Evolutionary conservation across 2,329 filamentous ascomycete species (phyloP).

Genomic region (Botryotinia convoluta): DNA sequence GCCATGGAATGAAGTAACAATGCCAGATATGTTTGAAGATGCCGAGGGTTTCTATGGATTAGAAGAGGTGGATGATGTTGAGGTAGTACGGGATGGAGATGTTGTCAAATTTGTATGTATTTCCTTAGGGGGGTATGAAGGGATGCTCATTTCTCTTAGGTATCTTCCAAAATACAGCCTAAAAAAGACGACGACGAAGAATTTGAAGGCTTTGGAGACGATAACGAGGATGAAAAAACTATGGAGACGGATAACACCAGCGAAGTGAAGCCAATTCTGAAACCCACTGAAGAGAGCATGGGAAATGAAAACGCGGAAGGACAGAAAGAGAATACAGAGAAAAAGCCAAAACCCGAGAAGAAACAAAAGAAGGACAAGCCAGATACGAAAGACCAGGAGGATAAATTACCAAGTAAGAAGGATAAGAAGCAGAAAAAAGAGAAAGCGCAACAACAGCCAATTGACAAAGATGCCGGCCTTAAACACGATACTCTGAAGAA

Average conservation of each 20-base stretch:
- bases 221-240: conserved; percentile 41
- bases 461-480: conserved; percentile 27
- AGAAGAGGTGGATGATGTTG: conserved; percentile 88
- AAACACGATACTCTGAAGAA: conserved; percentile 31
- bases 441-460: conserved; percentile 32
- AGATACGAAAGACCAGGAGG: conserved; percentile 29
- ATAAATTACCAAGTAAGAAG: conserved; percentile 28
- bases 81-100: conserved; percentile 68
- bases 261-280: conserved; percentile 30
- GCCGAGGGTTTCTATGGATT: conserved; percentile 92
- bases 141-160: conserved; percentile 27
- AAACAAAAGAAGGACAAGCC: conserved; percentile 21
- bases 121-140: conserved; percentile 14
- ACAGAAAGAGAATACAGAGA: background rate
- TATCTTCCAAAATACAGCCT: conserved; percentile 31
- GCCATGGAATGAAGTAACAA: conserved; percentile 56
- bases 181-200: conserved; percentile 52
- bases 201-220: conserved; percentile 50
- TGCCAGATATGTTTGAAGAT: conserved; percentile 79
- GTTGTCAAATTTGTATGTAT: conserved; percentile 54
- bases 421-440: conserved; percentile 35
- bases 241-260: conserved; percentile 35
- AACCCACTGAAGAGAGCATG: conserved; percentile 23
- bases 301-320: background rate
- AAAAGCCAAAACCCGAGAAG: conserved; percentile 25